A percentile compares a stretch with the other conserved stretches of the same genome.
These are phyloP conservation scores for Hypoxylon sp. DNA, from an alignment of 2,329 filamentous ascomycete genomes.

Conservation along the genomic window DNA sequence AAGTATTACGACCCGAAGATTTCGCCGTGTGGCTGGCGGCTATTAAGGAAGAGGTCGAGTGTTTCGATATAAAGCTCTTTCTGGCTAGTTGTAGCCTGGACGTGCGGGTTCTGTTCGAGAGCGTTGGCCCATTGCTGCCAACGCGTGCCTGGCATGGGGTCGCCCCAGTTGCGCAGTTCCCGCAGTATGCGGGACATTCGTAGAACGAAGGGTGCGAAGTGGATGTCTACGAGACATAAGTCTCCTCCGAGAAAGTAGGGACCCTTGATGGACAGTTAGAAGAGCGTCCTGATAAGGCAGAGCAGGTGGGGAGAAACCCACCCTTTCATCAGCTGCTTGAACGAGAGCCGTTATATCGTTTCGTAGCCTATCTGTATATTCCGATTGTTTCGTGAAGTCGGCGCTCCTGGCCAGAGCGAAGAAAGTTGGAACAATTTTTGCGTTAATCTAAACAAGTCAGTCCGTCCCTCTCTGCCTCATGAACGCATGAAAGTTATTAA, in stretches of 20 bases:
- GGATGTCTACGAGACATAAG: slow-evolving; percentile 76
- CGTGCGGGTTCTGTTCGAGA: slow-evolving; percentile 72
- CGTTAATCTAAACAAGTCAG: slow-evolving; percentile 72
- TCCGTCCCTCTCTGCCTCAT: not conserved
- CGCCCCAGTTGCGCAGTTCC: slow-evolving; percentile 75
- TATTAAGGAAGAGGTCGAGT: slow-evolving; percentile 63
- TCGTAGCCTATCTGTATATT: slow-evolving; percentile 72
- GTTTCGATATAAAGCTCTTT: slow-evolving; percentile 68
- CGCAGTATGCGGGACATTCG: slow-evolving; percentile 75
- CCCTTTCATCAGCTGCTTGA: slow-evolving; percentile 63
- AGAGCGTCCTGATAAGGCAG: not conserved
- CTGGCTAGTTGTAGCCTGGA: slow-evolving; percentile 75
- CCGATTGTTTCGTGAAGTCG: slow-evolving; percentile 69
- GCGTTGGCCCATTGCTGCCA: slow-evolving; percentile 79
- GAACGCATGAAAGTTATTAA: slow-evolving; percentile 14
- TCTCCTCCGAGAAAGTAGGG: slow-evolving; percentile 75
- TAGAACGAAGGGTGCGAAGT: slow-evolving; percentile 81
- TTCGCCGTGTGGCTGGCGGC: slow-evolving; percentile 37
- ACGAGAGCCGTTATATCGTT: slow-evolving; percentile 69
- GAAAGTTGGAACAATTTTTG: slow-evolving; percentile 80
- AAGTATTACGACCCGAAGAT: slow-evolving; percentile 23
- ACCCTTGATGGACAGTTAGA: slow-evolving; percentile 58
- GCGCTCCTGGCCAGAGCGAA: slow-evolving; percentile 78
- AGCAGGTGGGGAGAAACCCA: slow-evolving; percentile 39
- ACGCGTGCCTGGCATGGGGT: slow-evolving; percentile 71